phyloP scores from a whole-genome alignment of 352 stramenopile species.

The Discostella stelligera region DNA sequence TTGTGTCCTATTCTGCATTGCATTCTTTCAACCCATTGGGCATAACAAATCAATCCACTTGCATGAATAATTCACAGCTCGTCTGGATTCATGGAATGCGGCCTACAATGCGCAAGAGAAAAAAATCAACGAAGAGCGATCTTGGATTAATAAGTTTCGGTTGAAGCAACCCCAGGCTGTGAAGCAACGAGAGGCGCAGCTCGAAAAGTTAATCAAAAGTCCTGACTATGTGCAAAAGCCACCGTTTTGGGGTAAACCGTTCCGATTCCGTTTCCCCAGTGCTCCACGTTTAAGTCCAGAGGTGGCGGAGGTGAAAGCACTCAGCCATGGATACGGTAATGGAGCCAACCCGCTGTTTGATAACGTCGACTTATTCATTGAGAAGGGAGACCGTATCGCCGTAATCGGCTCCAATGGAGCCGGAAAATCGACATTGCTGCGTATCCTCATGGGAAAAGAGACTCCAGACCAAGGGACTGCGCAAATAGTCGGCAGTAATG shows the following conservation, averaged over 20 bases:
- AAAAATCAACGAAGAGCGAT: conserved; percentile 86
- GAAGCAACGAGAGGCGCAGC: conserved; percentile 82
- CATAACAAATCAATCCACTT: background rate
- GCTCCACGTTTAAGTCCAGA: conserved; percentile 91
- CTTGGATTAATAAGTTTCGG: conserved; percentile 85
- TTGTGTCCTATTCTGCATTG: background rate
- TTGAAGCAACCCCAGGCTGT: conserved; percentile 78
- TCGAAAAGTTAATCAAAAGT: conserved; percentile 87
- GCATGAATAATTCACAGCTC: conserved; percentile 17
- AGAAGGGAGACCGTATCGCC: conserved; percentile 93
- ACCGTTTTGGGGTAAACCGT: conserved; percentile 81
- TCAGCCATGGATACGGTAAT: conserved; percentile 82
- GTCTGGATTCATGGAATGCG: conserved; percentile 83
- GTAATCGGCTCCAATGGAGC: conserved; percentile 97
- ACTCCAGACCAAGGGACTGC: conserved; percentile 74
- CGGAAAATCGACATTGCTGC: conserved; percentile 96
- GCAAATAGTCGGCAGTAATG: conserved; percentile 76
- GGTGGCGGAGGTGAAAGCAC: conserved; percentile 65
- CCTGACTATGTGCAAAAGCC: conserved; percentile 88
- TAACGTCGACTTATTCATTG: conserved; percentile 91
- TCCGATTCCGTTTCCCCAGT: conserved; percentile 88
- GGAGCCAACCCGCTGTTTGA: conserved; percentile 87
- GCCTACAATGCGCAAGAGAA: conserved; percentile 88
- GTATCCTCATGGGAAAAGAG: conserved; percentile 92
- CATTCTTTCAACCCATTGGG: background rate